A percentile compares a stretch with the other conserved stretches of the same genome.
phyloP scores from a whole-genome alignment of 257 asterid species.

The Nicotiana knightiana region DNA sequence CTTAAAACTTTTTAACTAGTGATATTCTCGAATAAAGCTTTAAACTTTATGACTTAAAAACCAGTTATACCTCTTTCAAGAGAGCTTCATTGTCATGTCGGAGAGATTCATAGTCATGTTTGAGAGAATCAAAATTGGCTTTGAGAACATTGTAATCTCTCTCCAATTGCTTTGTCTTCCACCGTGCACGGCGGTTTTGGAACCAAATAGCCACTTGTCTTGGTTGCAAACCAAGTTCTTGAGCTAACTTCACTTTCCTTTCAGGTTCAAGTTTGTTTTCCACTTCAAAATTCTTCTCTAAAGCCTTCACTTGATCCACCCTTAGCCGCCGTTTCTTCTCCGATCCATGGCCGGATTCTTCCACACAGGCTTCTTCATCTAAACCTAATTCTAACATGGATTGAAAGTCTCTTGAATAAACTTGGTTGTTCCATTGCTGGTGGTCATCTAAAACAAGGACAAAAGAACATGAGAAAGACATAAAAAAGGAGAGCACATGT shows the following conservation, averaged over 20 bases:
- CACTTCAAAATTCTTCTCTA: slow-evolving; percentile 84
- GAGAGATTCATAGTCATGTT: slow-evolving; percentile 42
- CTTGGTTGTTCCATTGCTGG: slow-evolving; percentile 29
- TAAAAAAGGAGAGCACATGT: neutral
- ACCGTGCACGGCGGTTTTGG: slow-evolving; percentile 87
- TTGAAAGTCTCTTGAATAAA: slow-evolving; percentile 56
- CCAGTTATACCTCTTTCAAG: slow-evolving; percentile 41
- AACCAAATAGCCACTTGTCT: slow-evolving; percentile 96
- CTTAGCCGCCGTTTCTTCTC: slow-evolving; percentile 71
- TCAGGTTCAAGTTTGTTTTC: slow-evolving; percentile 89
- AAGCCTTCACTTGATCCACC: slow-evolving; percentile 74
- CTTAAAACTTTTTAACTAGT: too few relatives aligned
- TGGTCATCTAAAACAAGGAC: slow-evolving; percentile 41
- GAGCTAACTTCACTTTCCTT: slow-evolving; percentile 76
- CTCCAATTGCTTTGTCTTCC: slow-evolving; percentile 82
- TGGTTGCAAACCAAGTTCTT: slow-evolving; percentile 81
- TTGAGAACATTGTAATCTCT: slow-evolving; percentile 63
- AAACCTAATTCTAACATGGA: slow-evolving; percentile 55
- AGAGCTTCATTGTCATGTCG: slow-evolving; percentile 58
- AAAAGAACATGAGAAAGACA: neutral
- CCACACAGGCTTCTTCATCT: slow-evolving; percentile 70
- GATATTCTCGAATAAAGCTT: neutral
- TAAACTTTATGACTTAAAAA: neutral
- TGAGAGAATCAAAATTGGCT: slow-evolving; percentile 59
- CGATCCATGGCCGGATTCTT: slow-evolving; percentile 46